Conservation (phyloP, 2,329 filamentous ascomycete genomes). For the Bipolaris sorokiniana region DNA sequence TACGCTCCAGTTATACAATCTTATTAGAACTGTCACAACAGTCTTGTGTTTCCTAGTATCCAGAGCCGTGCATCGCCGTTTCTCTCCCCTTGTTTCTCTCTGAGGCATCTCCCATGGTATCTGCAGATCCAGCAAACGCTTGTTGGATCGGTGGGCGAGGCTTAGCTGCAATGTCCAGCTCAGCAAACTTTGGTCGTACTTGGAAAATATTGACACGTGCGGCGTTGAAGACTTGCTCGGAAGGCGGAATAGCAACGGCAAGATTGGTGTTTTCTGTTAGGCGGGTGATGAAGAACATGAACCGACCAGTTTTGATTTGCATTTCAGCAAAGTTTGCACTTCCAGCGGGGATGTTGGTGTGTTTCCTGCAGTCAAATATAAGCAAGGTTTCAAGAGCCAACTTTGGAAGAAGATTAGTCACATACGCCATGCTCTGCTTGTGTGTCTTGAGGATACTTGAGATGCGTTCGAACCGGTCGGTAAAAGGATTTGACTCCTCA, state of each 20-base stretch:
- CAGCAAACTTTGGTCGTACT: conserved; percentile 80
- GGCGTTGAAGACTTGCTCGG: conserved; percentile 88
- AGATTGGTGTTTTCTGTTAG: conserved; percentile 98
- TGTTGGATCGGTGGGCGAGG: conserved; percentile 46
- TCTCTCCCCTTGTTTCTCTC: conserved; percentile 34
- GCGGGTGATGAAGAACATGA: conserved; percentile 93
- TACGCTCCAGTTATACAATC: too few relatives aligned
- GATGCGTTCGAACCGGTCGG: conserved; percentile 91
- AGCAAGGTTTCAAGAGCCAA: background rate
- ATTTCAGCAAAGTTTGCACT: conserved; percentile 81
- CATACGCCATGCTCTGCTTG: conserved; percentile 74
- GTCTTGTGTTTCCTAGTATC: conserved; percentile 6
- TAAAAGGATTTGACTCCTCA: conserved; percentile 81
- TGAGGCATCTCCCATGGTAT: conserved; percentile 27
- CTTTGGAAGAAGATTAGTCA: conserved; percentile 31
- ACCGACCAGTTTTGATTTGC: conserved; percentile 78
- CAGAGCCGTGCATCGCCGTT: conserved; percentile 5
- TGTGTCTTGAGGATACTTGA: conserved; percentile 99
- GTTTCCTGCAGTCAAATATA: conserved; percentile 62
- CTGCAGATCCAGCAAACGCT: conserved; percentile 44
- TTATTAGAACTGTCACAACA: background rate
- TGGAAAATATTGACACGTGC: conserved; percentile 90
- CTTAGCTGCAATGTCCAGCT: conserved; percentile 58
- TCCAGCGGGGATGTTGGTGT: conserved; percentile 79
- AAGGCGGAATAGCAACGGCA: conserved; percentile 87